phyloP scores from a whole-genome alignment of 2,329 filamentous ascomycete species.

The Paraphaeosphaeria minitans region DNA sequence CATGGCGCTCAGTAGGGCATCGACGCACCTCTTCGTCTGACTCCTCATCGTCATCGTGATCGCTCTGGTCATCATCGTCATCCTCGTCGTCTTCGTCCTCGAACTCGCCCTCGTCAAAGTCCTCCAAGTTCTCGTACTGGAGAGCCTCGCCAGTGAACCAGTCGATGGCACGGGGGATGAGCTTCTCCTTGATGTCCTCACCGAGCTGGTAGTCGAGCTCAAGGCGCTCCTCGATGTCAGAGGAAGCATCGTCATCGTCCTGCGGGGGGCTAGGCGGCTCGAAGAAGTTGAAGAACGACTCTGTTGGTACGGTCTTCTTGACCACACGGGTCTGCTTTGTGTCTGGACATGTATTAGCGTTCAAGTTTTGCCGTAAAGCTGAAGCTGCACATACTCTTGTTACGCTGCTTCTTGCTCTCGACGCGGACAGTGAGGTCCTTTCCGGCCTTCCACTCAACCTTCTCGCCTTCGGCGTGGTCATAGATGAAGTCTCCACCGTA shows the following conservation, averaged over 20 bases:
- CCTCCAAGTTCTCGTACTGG: constrained; percentile 92
- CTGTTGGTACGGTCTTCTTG: constrained; percentile 98
- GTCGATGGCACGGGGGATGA: constrained; percentile 96
- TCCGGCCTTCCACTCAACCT: constrained; percentile 94
- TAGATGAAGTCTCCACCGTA: constrained; percentile 99
- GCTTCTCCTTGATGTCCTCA: constrained; percentile 99
- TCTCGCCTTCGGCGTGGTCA: constrained; percentile 96
- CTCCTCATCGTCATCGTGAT: constrained; percentile 73
- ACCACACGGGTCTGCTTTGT: constrained; percentile 99
- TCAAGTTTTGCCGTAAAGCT: not conserved
- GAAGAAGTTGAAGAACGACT: constrained; percentile 99
- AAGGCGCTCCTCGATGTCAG: constrained; percentile 94
- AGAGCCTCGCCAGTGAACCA: constrained; percentile 99
- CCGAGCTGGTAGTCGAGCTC: constrained; percentile 98
- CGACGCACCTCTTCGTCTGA: constrained; percentile 48
- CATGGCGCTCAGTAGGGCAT: not conserved
- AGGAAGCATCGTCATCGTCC: constrained; percentile 75
- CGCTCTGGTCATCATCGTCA: constrained; percentile 82
- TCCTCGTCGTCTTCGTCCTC: constrained; percentile 94
- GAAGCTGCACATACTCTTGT: constrained; percentile 80
- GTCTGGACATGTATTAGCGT: constrained; percentile 61
- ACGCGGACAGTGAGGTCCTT: constrained; percentile 93
- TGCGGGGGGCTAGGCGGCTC: constrained; percentile 89
- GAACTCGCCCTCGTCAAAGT: constrained; percentile 79
- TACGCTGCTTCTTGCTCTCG: constrained; percentile 99